phyloP scores from a whole-genome alignment of 1,284 basidiomycete genomes.

The Tilletia caries region DNA sequence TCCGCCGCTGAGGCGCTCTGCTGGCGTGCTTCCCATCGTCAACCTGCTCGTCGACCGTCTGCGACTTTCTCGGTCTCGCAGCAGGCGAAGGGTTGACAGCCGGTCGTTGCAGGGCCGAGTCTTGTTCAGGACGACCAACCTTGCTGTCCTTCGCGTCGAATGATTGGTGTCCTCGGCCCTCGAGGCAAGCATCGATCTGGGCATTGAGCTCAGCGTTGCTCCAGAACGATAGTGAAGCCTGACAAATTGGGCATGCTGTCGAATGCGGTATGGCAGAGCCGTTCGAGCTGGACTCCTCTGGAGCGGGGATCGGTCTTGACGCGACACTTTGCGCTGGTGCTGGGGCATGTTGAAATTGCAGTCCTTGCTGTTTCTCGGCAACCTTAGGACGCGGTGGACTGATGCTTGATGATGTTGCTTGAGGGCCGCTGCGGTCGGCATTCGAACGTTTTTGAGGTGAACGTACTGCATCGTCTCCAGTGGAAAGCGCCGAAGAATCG shows the following conservation, averaged over 20 bases:
- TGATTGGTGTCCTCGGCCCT: not conserved
- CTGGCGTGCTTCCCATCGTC: no score
- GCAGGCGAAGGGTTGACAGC: no score
- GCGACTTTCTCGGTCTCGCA: no score
- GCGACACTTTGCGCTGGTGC: not conserved
- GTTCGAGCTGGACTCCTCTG: not conserved
- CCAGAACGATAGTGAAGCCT: not conserved
- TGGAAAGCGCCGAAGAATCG: not conserved
- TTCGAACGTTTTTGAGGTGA: not conserved
- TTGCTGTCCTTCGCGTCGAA: no score
- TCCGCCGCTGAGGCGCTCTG: no score
- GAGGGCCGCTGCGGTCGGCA: not conserved
- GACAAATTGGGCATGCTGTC: constrained; percentile 2
- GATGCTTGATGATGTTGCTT: not conserved
- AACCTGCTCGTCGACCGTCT: no score
- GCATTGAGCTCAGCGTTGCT: not conserved
- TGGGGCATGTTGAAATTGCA: not conserved
- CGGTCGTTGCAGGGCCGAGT: no score
- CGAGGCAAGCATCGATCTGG: constrained; percentile 4
- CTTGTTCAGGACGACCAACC: no score
- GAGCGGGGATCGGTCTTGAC: not conserved
- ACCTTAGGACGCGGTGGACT: constrained; percentile 8
- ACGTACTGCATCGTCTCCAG: not conserved
- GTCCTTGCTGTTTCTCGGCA: not conserved
- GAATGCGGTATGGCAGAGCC: not conserved